phyloP scores from a whole-genome alignment of 148 eudicot genomes.

The Oxyria digyna region DNA sequence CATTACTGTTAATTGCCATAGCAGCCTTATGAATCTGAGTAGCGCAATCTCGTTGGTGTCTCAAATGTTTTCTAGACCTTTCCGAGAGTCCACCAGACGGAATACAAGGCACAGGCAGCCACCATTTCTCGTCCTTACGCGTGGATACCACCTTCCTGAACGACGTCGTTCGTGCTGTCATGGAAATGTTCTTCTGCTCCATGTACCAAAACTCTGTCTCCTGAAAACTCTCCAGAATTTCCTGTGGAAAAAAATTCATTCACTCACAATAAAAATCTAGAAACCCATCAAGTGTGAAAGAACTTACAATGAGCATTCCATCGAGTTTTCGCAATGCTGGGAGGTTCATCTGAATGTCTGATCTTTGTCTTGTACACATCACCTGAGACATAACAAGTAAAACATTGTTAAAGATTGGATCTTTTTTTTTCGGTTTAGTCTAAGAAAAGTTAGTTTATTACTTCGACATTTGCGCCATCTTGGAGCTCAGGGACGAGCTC shows the following conservation, averaged over 20 bases:
- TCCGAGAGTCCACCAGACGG: conserved; percentile 32
- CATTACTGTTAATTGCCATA: conserved; percentile 28
- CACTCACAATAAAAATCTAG: background rate
- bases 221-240: conserved; percentile 33
- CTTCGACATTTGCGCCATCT: conserved; percentile 14
- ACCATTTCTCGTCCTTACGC: conserved; percentile 39
- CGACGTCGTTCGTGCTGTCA: background rate
- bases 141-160: background rate
- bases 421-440: background rate
- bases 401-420: background rate
- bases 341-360: conserved; percentile 71
- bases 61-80: conserved; percentile 24
- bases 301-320: conserved; percentile 61
- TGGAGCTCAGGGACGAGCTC: conserved; percentile 82
- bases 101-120: conserved; percentile 45
- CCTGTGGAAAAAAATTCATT: background rate
- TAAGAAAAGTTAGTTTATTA: background rate
- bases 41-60: conserved; percentile 33
- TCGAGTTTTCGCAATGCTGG: conserved; percentile 92
- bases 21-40: conserved; percentile 49
- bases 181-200: conserved; percentile 15
- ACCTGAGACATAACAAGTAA: conserved; percentile 37
- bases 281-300: background rate
- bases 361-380: conserved; percentile 79
- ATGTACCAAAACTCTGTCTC: conserved; percentile 52